These are phyloP conservation scores for Leccinum barrowsii DNA, from an alignment of 768 basidiomycete genomes.

Conservation along the genomic window DNA sequence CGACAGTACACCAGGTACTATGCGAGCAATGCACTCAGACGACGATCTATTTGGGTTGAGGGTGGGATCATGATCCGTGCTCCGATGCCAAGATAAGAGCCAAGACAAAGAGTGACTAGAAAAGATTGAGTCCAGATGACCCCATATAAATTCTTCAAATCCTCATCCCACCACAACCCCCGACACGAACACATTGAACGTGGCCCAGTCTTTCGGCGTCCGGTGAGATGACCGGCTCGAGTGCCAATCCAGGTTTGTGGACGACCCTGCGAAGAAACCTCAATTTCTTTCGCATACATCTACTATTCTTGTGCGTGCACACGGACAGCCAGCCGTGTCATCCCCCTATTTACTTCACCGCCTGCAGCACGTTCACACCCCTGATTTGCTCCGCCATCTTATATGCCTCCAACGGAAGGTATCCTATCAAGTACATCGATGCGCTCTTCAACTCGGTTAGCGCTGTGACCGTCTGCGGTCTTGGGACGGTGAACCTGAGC, in stretches of 20 bases:
- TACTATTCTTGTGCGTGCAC: constrained; percentile 55
- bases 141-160: too few species aligned
- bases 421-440: constrained; percentile 72
- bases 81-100: too few species aligned
- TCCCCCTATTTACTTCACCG: constrained; percentile 1
- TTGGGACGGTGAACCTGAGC: constrained; percentile 67
- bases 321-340: constrained; percentile 1
- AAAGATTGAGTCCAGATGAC: too few species aligned
- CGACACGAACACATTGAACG: neutral
- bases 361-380: constrained; percentile 66
- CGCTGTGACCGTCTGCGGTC: constrained; percentile 77
- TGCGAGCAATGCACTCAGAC: constrained; percentile 22
- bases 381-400: constrained; percentile 77
- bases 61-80: too few species aligned
- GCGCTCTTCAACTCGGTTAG: constrained; percentile 74
- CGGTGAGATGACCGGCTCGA: constrained; percentile 5
- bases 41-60: constrained; percentile 4
- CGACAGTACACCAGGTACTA: constrained; percentile 21
- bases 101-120: too few species aligned
- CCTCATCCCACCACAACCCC: neutral
- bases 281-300: constrained; percentile 65
- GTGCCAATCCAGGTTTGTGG: constrained; percentile 15
- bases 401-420: constrained; percentile 76
- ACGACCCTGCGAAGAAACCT: constrained; percentile 41
- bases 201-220: neutral